phyloP scores from a whole-genome alignment of 805 yeast species.

The Candida hungchunana region DNA sequence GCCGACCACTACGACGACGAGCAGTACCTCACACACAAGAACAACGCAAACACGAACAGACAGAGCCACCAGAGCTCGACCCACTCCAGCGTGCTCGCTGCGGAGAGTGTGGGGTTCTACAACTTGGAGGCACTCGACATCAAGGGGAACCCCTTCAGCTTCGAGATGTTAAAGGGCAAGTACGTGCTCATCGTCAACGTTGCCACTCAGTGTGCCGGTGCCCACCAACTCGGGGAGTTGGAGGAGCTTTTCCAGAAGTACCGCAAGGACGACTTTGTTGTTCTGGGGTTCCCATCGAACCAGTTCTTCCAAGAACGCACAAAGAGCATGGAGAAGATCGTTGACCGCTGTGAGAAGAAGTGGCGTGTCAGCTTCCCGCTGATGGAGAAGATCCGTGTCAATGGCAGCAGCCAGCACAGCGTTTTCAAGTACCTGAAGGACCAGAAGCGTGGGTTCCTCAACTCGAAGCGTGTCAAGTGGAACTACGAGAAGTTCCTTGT shows the following conservation, averaged over 20 bases:
- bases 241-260: slow-evolving; percentile 66
- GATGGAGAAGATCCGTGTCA: slow-evolving; percentile 72
- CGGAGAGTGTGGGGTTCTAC: slow-evolving; percentile 46
- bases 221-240: slow-evolving; percentile 72
- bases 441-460: slow-evolving; percentile 49
- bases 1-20: slow-evolving; percentile 2
- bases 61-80: not conserved
- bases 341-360: slow-evolving; percentile 68
- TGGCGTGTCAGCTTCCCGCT: slow-evolving; percentile 83
- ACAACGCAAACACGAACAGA: not conserved
- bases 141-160: slow-evolving; percentile 53
- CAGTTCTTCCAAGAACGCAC: slow-evolving; percentile 77
- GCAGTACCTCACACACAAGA: slow-evolving; percentile 6
- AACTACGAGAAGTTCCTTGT: slow-evolving; percentile 70
- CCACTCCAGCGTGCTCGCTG: slow-evolving; percentile 1
- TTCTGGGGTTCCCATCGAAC: slow-evolving; percentile 88
- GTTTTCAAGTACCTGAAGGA: slow-evolving; percentile 69
- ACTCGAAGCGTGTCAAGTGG: slow-evolving; percentile 66
- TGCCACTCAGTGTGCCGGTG: slow-evolving; percentile 79
- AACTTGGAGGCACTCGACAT: slow-evolving; percentile 57
- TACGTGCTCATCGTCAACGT: slow-evolving; percentile 82
- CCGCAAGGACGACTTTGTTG: slow-evolving; percentile 55
- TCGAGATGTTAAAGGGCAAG: slow-evolving; percentile 64
- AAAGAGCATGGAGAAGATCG: slow-evolving; percentile 65
- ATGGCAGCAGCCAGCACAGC: slow-evolving; percentile 66